Base-by-base conservation (phyloP, 371 early-diverging fungal species). In the Funneliformis caledonium region DNA sequence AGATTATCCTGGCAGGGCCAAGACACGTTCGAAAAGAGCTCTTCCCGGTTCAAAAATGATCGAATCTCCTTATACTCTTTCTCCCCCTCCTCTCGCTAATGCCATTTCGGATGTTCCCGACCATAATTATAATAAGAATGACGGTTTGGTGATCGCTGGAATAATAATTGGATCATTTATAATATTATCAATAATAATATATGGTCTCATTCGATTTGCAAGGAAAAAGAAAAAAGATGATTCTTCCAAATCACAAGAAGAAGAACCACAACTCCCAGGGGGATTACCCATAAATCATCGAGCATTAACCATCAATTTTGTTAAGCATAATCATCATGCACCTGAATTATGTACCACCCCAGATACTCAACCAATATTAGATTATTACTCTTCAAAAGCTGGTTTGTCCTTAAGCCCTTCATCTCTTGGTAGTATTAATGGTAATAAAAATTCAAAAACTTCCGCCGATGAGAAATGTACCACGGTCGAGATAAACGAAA, bases 321-420 rank as follows among this genome's bases (percentile, higher is more conserved):
- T 56, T 19, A 56, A 56, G 19, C 56, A 56, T 56, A 56, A 56
- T 56, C 56, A 56, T 56, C 2, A 16, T 56, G 19, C 7, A 56
- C 56, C 16, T 6, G 56, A 56, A 56, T 56, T 16, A 56, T 56
- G 56, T 56, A 56, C 56, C 19, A 56, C 56, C 16, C 56, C 56
- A 56, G 56, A 56, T 56, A 56, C 56, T 56, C 56, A 16, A 56
- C 56, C 56, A 19, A 56, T 56, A 56, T 56, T 56, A 56, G 56
- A 56, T 56, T 56, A 56, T 56, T 56, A 56, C 56, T 56, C 56
- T 56, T 56, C 56, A 56, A 56, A 56, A 16, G 56, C 56, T 56
- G 56, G 56, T 56, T 56, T 56, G 19, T 7, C 56, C 19, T 37
- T 37, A 37, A 19, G 16, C 19, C 7, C 6, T 56, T 19, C 56